Evolutionary conservation across 352 stramenopile species (phyloP).

Genomic region (Globisporangium uncinulatum): DNA sequence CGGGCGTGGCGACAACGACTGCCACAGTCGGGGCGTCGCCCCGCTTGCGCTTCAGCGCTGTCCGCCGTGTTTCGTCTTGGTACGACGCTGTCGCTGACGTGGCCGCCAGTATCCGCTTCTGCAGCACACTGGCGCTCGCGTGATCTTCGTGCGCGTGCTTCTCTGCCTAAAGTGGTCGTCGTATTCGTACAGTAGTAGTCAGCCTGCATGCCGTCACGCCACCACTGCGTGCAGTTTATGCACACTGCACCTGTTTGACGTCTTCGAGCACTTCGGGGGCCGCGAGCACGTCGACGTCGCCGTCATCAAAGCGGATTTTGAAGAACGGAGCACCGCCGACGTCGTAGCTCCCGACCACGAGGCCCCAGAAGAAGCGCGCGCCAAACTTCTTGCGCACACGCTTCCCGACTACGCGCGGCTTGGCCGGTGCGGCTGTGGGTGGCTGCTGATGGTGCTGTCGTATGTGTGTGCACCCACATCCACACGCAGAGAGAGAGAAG

Average conservation of each 20-base stretch:
- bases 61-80: slow-evolving; percentile 21
- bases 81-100: slow-evolving; percentile 12
- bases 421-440: background rate
- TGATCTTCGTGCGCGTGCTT: slow-evolving; percentile 22
- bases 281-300: slow-evolving; percentile 70
- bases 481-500: no score
- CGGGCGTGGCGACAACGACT: background rate
- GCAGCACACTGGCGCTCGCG: background rate
- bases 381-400: slow-evolving; percentile 71
- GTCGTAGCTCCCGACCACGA: slow-evolving; percentile 48
- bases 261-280: slow-evolving; percentile 46
- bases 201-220: background rate
- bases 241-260: slow-evolving; percentile 17
- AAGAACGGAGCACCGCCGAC: slow-evolving; percentile 52
- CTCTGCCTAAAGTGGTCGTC: slow-evolving; percentile 21
- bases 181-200: background rate
- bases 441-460: no score
- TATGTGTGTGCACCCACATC: background rate
- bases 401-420: slow-evolving; percentile 19
- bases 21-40: slow-evolving; percentile 10
- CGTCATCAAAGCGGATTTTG: slow-evolving; percentile 80
- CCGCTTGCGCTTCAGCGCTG: slow-evolving; percentile 38
- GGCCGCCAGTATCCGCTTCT: background rate
- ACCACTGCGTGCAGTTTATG: background rate
- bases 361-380: slow-evolving; percentile 54